Evolutionary conservation across 2,329 filamentous ascomycete species (phyloP).

Genomic region (Didymella arachidicola): DNA sequence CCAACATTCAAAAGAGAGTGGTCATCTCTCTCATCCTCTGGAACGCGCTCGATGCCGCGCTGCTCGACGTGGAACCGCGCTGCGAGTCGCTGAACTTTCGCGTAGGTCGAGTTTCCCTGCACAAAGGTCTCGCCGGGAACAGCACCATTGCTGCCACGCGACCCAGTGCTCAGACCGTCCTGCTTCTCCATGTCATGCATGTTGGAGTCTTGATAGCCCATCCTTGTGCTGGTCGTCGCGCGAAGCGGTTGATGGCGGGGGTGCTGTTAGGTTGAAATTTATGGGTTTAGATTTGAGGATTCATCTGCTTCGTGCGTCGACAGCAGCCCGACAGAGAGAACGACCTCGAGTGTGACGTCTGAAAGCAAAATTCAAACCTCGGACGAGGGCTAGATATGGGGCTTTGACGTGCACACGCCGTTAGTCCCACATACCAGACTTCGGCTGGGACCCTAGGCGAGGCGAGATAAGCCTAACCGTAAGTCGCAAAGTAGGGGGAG

Average conservation of each 20-base stretch:
- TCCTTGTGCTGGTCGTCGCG: background rate
- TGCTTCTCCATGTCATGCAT: slow-evolving; percentile 37
- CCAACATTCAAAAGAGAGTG: slow-evolving; percentile 70
- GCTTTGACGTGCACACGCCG: slow-evolving; percentile 1
- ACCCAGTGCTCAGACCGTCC: slow-evolving; percentile 23
- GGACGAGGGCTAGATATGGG: background rate
- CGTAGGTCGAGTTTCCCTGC: slow-evolving; percentile 63
- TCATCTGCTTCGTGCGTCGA: background rate
- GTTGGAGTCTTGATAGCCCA: slow-evolving; percentile 9
- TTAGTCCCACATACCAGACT: slow-evolving; percentile 1
- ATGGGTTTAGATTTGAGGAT: background rate
- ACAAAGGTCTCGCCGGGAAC: slow-evolving; percentile 67
- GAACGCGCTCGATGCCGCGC: slow-evolving; percentile 78
- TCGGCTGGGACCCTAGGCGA: background rate
- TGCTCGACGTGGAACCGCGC: slow-evolving; percentile 74
- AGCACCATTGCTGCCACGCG: slow-evolving; percentile 53
- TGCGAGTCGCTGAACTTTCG: slow-evolving; percentile 68
- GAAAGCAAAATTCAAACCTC: background rate
- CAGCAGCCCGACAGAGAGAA: slow-evolving; percentile 2
- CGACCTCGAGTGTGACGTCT: slow-evolving; percentile 1
- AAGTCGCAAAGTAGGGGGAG: background rate
- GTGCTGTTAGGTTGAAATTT: background rate
- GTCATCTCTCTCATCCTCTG: slow-evolving; percentile 72
- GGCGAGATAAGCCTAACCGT: slow-evolving; percentile 6
- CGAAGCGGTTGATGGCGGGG: background rate